These are phyloP conservation scores for Rhytidiadelphus loreus DNA, from an alignment of 225 moss, liverwort and hornwort species.

Conservation along the genomic window DNA sequence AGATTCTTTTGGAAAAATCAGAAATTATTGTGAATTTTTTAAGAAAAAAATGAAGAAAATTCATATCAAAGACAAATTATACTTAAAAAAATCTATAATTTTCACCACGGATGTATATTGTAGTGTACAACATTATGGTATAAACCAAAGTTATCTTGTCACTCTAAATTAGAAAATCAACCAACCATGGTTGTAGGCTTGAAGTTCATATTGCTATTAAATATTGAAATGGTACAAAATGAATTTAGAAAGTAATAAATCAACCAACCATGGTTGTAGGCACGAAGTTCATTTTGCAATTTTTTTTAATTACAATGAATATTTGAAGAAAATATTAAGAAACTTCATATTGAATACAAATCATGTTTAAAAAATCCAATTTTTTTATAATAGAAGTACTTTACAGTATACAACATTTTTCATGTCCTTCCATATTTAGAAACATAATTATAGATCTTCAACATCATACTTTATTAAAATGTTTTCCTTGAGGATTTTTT, in stretches of 20 bases:
- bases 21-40: neutral
- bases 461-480: neutral
- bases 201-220: neutral
- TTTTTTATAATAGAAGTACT: neutral
- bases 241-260: too few species aligned
- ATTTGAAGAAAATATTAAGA: neutral
- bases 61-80: neutral
- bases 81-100: neutral
- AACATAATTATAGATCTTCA: neutral
- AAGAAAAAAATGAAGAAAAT: neutral
- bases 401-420: neutral
- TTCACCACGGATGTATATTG: neutral
- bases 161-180: neutral
- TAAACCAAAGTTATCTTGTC: neutral
- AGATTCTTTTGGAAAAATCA: neutral
- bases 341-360: neutral
- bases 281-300: neutral
- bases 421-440: neutral
- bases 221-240: too few species aligned
- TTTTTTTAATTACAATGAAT: neutral
- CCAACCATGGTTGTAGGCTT: neutral
- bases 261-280: neutral
- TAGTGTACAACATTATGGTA: neutral
- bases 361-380: neutral
- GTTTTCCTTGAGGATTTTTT: neutral